phyloP scores from a whole-genome alignment of 495 filamentous ascomycete species.

The Daldinia vernicosa region DNA sequence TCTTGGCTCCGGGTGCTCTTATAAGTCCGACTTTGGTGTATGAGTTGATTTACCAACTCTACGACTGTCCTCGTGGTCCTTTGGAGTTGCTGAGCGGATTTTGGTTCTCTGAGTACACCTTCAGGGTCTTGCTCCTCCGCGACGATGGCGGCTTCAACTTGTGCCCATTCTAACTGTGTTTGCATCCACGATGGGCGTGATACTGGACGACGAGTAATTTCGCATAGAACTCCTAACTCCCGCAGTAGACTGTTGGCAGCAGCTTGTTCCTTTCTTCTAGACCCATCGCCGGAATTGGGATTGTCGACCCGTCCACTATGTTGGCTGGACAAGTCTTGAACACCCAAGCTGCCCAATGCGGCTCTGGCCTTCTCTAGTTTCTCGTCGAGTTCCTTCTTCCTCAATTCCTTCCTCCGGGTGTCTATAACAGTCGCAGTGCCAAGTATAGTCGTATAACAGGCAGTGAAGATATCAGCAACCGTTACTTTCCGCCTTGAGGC shows the following conservation, averaged over 20 bases:
- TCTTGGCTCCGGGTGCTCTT: conserved; percentile 20
- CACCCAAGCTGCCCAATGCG: conserved; percentile 45
- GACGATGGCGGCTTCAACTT: conserved; percentile 35
- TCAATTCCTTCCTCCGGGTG: conserved; percentile 67
- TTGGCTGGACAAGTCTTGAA: conserved; percentile 28
- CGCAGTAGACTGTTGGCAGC: conserved; percentile 8
- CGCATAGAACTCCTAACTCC: conserved; percentile 27
- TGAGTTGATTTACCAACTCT: conserved; percentile 43
- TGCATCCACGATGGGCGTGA: conserved; percentile 27
- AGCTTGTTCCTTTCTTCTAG: background rate
- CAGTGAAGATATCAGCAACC: conserved; percentile 71
- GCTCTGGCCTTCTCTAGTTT: conserved; percentile 61
- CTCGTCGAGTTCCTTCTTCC: conserved; percentile 69
- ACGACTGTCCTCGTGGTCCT: conserved; percentile 39
- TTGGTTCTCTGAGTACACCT: conserved; percentile 41
- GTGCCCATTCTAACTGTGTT: conserved; percentile 40
- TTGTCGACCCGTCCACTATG: conserved; percentile 15
- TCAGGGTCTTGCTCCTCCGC: conserved; percentile 32
- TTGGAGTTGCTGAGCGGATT: conserved; percentile 25
- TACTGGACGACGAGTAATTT: conserved; percentile 25
- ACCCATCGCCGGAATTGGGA: background rate
- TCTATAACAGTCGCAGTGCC: conserved; percentile 75
- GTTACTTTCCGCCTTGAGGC: conserved; percentile 61
- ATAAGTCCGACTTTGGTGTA: conserved; percentile 5
- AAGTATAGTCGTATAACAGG: conserved; percentile 75